phyloP scores from a whole-genome alignment of 257 asterid species.

The Solanum pimpinellifolium region DNA sequence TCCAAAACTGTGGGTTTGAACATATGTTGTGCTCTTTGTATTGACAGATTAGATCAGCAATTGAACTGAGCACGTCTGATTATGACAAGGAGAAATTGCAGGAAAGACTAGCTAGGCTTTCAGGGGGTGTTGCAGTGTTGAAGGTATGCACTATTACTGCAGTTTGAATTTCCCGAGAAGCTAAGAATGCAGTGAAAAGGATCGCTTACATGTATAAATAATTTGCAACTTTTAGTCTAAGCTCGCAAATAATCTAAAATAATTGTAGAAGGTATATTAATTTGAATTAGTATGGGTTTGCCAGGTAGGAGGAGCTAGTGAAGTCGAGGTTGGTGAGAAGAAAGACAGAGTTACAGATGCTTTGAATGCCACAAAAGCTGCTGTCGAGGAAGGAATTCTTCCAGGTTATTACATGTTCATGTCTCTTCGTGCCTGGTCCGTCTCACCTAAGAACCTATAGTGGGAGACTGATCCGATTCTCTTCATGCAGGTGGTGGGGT shows the following conservation, averaged over 20 bases:
- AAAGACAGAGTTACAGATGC: slow-evolving; percentile 56
- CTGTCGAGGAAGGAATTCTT: slow-evolving; percentile 55
- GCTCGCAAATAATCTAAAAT: not conserved
- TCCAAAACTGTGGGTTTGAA: not conserved
- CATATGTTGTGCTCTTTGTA: not conserved
- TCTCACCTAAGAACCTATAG: not conserved
- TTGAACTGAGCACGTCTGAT: slow-evolving; percentile 43
- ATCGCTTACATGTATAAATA: not conserved
- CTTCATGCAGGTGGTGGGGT: slow-evolving; percentile 30
- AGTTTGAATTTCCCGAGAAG: not conserved
- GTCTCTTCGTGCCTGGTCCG: not conserved
- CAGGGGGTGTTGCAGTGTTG: slow-evolving; percentile 49
- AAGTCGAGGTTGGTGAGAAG: slow-evolving; percentile 44
- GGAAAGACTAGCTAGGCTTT: slow-evolving; percentile 57
- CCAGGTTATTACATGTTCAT: slow-evolving; percentile 17
- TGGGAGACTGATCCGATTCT: not conserved
- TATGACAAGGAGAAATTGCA: slow-evolving; percentile 61
- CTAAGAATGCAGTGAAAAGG: not conserved
- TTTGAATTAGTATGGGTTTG: not conserved
- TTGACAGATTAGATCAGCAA: slow-evolving; percentile 37
- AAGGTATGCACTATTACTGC: slow-evolving; percentile 16
- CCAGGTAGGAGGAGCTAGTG: slow-evolving; percentile 55
- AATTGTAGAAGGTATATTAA: not conserved
- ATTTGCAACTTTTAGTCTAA: not conserved
- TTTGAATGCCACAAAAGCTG: slow-evolving; percentile 47